Evolutionary conservation across 192 early-diverging fungal genomes (phyloP).

Genomic region (Dissophora globulifera): DNA sequence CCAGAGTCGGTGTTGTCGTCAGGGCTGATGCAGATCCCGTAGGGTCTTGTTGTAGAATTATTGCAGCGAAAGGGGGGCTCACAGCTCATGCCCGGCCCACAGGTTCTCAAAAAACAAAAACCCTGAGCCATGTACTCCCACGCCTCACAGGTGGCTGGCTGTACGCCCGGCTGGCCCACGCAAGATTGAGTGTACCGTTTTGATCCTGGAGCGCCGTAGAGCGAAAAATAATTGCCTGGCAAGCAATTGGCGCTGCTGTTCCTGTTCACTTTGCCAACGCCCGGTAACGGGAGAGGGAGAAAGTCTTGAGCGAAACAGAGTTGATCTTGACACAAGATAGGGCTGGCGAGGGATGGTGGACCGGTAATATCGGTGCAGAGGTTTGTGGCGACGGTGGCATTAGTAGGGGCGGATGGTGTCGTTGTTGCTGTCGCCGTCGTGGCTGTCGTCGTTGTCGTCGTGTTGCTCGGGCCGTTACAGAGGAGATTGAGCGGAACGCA

Average conservation of each 20-base stretch:
- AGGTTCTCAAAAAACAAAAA: slow-evolving; percentile 8
- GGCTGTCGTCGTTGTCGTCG: too few relatives aligned
- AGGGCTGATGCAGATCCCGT: slow-evolving; percentile 11
- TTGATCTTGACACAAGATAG: not conserved
- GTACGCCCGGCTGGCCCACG: not conserved
- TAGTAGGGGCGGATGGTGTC: too few relatives aligned
- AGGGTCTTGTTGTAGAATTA: not conserved
- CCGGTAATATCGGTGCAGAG: slow-evolving; percentile 3
- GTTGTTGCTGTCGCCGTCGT: too few relatives aligned
- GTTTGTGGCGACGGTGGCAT: not conserved
- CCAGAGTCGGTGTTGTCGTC: not conserved
- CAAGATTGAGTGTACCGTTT: slow-evolving; percentile 21
- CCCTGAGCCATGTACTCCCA: slow-evolving; percentile 15
- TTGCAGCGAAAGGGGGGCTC: not conserved
- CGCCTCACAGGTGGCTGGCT: not conserved
- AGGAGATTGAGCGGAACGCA: slow-evolving; percentile 17
- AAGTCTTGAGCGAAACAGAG: slow-evolving; percentile 9
- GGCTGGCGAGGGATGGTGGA: not conserved
- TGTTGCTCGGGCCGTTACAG: not conserved
- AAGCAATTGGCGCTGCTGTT: slow-evolving; percentile 8
- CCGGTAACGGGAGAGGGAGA: slow-evolving; percentile 11
- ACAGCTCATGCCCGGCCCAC: slow-evolving; percentile 11
- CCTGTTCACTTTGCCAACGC: not conserved
- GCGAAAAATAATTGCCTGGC: slow-evolving; percentile 6
- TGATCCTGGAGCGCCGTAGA: not conserved